Percentiles rank a stretch among this genome's conserved stretches.
Conservation (phyloP, 2,329 filamentous ascomycete species). For the Aureobasidium namibiae region DNA sequence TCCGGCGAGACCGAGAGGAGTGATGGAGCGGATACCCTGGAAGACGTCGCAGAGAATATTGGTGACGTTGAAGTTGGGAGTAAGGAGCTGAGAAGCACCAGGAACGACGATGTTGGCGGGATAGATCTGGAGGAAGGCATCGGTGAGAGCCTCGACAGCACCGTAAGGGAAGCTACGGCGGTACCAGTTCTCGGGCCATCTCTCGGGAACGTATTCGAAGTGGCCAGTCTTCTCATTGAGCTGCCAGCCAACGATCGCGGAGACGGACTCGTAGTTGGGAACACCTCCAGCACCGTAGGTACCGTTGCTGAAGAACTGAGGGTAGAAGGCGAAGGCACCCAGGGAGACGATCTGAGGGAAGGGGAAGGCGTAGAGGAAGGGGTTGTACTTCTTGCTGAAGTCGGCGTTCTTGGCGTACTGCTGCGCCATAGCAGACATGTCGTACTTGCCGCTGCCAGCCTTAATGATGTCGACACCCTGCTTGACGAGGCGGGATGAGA, state of each 20-base stretch:
- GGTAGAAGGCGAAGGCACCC: slow-evolving; percentile 25
- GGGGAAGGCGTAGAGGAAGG: slow-evolving; percentile 27
- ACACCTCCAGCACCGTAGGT: slow-evolving; percentile 30
- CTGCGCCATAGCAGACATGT: slow-evolving; percentile 20
- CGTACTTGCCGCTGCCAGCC: slow-evolving; percentile 20
- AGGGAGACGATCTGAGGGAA: slow-evolving; percentile 26
- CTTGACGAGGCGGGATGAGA: slow-evolving; percentile 24
- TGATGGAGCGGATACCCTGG: slow-evolving; percentile 29
- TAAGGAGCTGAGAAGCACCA: slow-evolving; percentile 24
- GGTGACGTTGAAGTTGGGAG: slow-evolving; percentile 24
- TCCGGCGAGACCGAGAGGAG: slow-evolving; percentile 25
- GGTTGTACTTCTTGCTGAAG: slow-evolving; percentile 22
- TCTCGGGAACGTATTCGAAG: slow-evolving; percentile 24
- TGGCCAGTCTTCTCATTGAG: slow-evolving; percentile 20
- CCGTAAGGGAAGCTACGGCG: slow-evolving; percentile 22
- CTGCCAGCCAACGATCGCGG: slow-evolving; percentile 23
- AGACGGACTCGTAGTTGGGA: slow-evolving; percentile 27
- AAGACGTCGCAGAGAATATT: slow-evolving; percentile 29
- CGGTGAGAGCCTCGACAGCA: slow-evolving; percentile 24
- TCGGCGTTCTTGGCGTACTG: slow-evolving; percentile 17
- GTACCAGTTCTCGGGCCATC: slow-evolving; percentile 24
- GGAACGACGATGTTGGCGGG: slow-evolving; percentile 27
- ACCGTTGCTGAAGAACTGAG: slow-evolving; percentile 28
- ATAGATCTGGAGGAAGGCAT: slow-evolving; percentile 28
- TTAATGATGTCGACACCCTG: slow-evolving; percentile 22